Base-by-base conservation (phyloP, 2,329 filamentous ascomycete species). In the Claviceps quebecensis region DNA sequence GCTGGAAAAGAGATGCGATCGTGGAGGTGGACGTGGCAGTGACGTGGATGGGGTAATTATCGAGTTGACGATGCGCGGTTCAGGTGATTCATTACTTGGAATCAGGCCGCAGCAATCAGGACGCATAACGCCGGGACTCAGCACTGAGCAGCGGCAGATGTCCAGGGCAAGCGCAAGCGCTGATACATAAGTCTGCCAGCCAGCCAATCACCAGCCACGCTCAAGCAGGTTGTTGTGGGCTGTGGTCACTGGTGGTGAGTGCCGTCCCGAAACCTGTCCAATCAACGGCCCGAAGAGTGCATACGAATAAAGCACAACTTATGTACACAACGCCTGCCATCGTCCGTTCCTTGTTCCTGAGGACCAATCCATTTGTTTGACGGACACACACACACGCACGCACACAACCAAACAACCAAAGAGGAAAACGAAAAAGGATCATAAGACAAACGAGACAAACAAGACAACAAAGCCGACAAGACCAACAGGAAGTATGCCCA, bases 401-500 rank as follows among this genome's bases (percentile, higher is more conserved):
- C 6, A 16, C 16, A 7, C 11, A 13, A 40, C 34, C 34, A 46
- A 14, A 26, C n/a, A 29, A 50, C 40, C 22, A 9, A 46, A 41
- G n/a, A 19, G 9, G 8, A 19, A 41, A 22, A 22, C 6, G 14
- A 16, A 7, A 39, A 16, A 39, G n/a, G n/a, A 39, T 7, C 7
- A n/a, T 5, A 39, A n/a, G n/a, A 5, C 1, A 17, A 41, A 41
- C 2, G 9, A 13, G n/a, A 41, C n/a, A 4, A 19, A 22, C 3
- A 11, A 29, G 8, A 11, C 29, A 34, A 34, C 29, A 34, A 34
- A 34, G 29, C 9, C 29, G n/a, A 6, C 22, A 44, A 26, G 19
- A 44, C 6, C 8, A 26, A 13, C 8, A 44, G 23, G 34, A 55
- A 53, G 8, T 2, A 67, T 67, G 65, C 60, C 63, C 0, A 49